These are phyloP conservation scores for Sporothrix euskadiensis DNA, from an alignment of 2,329 filamentous ascomycete genomes.

Conservation along the genomic window DNA sequence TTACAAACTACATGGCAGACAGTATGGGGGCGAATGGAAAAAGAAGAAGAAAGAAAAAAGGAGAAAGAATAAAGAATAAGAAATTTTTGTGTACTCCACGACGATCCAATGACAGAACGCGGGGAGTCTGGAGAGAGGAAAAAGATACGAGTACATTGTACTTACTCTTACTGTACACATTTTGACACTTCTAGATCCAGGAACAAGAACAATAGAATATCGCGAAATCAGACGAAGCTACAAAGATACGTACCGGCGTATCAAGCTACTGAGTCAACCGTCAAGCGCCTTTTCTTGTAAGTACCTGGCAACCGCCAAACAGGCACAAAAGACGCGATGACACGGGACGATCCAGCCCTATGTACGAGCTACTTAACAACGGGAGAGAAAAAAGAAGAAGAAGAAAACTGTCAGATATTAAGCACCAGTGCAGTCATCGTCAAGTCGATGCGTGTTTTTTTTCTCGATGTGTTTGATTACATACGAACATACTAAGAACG, in stretches of 20 bases:
- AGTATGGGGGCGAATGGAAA: background rate
- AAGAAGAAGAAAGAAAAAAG: background rate
- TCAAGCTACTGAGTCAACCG: background rate
- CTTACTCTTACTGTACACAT: slow-evolving; percentile 2
- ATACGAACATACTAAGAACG: background rate
- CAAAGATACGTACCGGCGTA: background rate
- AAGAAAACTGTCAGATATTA: background rate
- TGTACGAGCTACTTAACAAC: background rate
- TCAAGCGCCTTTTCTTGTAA: background rate
- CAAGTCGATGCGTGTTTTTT: background rate
- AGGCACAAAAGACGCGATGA: slow-evolving; percentile 1
- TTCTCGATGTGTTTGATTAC: background rate
- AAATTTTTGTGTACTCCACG: background rate
- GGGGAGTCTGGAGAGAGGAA: background rate
- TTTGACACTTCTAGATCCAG: background rate
- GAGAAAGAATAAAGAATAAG: background rate
- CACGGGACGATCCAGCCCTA: slow-evolving; percentile 6
- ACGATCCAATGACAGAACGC: slow-evolving; percentile 13
- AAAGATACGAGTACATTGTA: background rate
- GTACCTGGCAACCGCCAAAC: background rate
- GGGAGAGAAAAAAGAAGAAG: too few relatives aligned
- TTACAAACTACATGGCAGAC: background rate
- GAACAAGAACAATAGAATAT: background rate
- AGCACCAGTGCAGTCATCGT: background rate
- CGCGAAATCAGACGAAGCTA: background rate